Evolutionary conservation across 148 eudicot genomes (phyloP), one percentile per base, ranked within the genome.

Genomic region (Persicaria maculosa): DNA sequence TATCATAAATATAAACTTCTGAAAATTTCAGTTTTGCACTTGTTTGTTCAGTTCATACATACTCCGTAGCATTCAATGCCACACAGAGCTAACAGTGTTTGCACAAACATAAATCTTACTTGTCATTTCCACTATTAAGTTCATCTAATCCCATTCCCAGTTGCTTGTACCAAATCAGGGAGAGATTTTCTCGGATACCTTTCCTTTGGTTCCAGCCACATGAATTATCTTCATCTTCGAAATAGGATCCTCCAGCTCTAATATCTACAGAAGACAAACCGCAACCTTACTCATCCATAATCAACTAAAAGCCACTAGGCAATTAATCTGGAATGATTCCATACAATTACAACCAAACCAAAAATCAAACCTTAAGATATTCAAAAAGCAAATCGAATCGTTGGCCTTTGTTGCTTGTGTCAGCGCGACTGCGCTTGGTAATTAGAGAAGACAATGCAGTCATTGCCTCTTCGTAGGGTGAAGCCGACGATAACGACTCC

Each of bases 141-240:
- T 31, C 40, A 31, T 31, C 40, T 31, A 31, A 31, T 31, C 40
- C 3, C 40, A 31, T 31, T 31, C 40, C 40, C 40, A 31, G 40
- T 31, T 31, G 40, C 40, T 31, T 31, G 40, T 31, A 31, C 40
- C 40, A 31, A 31, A 31, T 31, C 40, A 31, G 40, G 40, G 40
- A 31, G 40, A 31, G 40, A 31, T 22, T 22, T 22, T 22, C 25
- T 22, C 40, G 40, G 40, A 31, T 83, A 92, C 97, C 97, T 92
- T 95, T 73, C 98, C 98, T 85, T 95, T 95, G 43, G 98, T 92
- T 64, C 98, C 98, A 7, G 99, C 99, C 61, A 96, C 97, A 81
- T 96, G 99, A 75, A 96, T 90, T 59, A 96, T 80, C 80, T 91
- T 96, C 90, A 96, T 80, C 81, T 88, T 84, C 7, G 87, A 85